Base-by-base conservation (phyloP, 352 stramenopile species). In the Phytophthora cactorum region DNA sequence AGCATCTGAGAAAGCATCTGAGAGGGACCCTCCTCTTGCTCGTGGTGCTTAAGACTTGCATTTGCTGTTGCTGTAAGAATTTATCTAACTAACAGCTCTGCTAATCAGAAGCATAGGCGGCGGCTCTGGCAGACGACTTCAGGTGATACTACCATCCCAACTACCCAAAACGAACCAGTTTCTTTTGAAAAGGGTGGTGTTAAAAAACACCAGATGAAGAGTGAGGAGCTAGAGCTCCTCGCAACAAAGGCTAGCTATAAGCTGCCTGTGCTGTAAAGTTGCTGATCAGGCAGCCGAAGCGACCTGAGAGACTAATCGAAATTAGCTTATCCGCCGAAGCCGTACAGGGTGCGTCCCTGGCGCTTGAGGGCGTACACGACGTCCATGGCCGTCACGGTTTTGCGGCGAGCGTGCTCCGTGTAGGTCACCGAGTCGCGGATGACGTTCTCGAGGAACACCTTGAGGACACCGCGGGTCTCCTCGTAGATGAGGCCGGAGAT, bases 401-500 rank as follows among this genome's bases (percentile, higher is more conserved):
- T 99, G 47, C 97, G 84, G 68, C 94, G 91, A 36, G 94, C 96
- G 79, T 98, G 93, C 89, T 98, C 96, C 32, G 95, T 98, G 86
- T 98, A 98, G 8, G 91, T 98, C 11, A 98, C 88, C 52, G 95
- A 95, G 80, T 99, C 95, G 77, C 91, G 84, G 82, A 99, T 99
- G 22, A 99, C 94, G 80, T 98, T 98, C 83, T 99, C 97, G 22
- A 99, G 86, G 84, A 99, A 99, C 25, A 98, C 96, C 89, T 99
- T 99, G 59, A 99, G 91, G 34, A 99, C 97, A 68, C 97, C 96
- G 72, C 96, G 93, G 41, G 96, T 99, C 81, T 99, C 97, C 84
- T 99, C 97, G 82, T 99, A 99, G 78, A 99, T 99, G 44, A 99
- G 86, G 67, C 97, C 96, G 22, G 90, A 98, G 77, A 99, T 99